Evolutionary conservation across 192 early-diverging fungal species (phyloP).

Genomic region (Coemansia reversa): DNA sequence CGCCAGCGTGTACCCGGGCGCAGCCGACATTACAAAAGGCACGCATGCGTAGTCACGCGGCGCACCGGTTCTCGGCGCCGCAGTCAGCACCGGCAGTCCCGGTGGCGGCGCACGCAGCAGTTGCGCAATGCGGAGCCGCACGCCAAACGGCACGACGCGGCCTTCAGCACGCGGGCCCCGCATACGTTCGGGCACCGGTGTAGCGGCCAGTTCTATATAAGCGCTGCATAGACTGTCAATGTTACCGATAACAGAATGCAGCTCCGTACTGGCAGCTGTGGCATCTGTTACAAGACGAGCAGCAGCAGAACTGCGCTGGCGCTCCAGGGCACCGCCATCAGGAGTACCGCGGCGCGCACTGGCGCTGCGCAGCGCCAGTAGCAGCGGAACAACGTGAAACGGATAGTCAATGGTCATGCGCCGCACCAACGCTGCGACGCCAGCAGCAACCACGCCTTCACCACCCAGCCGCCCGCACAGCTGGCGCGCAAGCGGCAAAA

Average conservation of each 20-base stretch:
- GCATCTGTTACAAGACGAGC: slow-evolving; percentile 29
- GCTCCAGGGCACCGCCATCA: slow-evolving; percentile 9
- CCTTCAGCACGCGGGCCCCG: slow-evolving; percentile 7
- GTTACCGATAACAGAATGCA: slow-evolving; percentile 28
- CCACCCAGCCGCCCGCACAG: slow-evolving; percentile 51
- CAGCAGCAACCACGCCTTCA: slow-evolving; percentile 24
- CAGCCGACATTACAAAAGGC: slow-evolving; percentile 36
- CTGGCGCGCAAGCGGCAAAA: slow-evolving; percentile 48
- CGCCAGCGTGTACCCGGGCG: slow-evolving; percentile 41
- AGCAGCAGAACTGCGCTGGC: slow-evolving; percentile 41
- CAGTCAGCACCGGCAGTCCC: slow-evolving; percentile 41
- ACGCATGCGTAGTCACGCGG: slow-evolving; percentile 43
- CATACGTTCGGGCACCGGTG: slow-evolving; percentile 29
- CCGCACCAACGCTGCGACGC: slow-evolving; percentile 22
- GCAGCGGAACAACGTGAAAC: slow-evolving; percentile 38
- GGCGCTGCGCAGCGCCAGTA: slow-evolving; percentile 54
- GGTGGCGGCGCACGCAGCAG: slow-evolving; percentile 37
- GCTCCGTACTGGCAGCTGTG: slow-evolving; percentile 10
- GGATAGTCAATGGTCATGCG: slow-evolving; percentile 49
- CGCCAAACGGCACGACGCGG: slow-evolving; percentile 30
- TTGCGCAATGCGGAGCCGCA: slow-evolving; percentile 23
- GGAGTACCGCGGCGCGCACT: slow-evolving; percentile 22
- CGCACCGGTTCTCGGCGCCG: slow-evolving; percentile 22
- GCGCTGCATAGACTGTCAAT: slow-evolving; percentile 42
- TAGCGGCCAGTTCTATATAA: slow-evolving; percentile 45